Base-by-base conservation (phyloP, 345 rosid genomes). In the Euphorbia lathyris region DNA sequence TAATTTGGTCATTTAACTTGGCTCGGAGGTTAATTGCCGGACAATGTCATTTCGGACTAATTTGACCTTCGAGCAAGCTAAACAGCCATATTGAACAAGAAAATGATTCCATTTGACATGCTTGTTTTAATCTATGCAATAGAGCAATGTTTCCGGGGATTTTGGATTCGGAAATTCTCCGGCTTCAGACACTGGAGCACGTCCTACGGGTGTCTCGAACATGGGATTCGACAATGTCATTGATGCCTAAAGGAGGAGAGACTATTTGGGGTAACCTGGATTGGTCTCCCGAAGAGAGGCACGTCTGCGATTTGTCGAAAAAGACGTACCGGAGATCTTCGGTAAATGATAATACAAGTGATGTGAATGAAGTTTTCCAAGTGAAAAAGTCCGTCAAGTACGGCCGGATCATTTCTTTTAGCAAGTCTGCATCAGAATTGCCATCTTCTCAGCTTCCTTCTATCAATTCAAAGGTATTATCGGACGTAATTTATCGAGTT, bases 201-300 rank as follows among this genome's bases (percentile, higher is more conserved):
- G 73, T 84, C 52, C 67, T 89, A 86, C 64, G 84, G n/a, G 70
- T 91, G 66, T 45, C 80, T 72, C 81, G 92, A 73, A 91, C 91
- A 23, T 89, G 96, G 96, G 96, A 91, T 75, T 87, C 97, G 1
- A 26, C 76, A 16, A 72, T 84, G 32, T 86, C 93, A 10, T 75
- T 89, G 83, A 19, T 91, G 67, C 96, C 93, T 40, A 89, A 89
- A 72, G 96, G 97, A 3, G 93, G 97, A 77, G 93, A 92, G 69
- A 67, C 83, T 29, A 80, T 89, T 22, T 89, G 93, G 97, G 93
- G 93, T 0, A 64, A 78, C 83, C 63, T 82, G 76, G 90, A 92
- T 53, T 80, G 83, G 77, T 82, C 87, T 10, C 86, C 84, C 3
- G 92, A 87, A 78, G 93, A 87, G 78, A 82, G 79, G 36, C 63